These are phyloP conservation scores for Alternaria hordeiaustralica DNA, from an alignment of 2,329 filamentous ascomycete species.

Conservation along the genomic window DNA sequence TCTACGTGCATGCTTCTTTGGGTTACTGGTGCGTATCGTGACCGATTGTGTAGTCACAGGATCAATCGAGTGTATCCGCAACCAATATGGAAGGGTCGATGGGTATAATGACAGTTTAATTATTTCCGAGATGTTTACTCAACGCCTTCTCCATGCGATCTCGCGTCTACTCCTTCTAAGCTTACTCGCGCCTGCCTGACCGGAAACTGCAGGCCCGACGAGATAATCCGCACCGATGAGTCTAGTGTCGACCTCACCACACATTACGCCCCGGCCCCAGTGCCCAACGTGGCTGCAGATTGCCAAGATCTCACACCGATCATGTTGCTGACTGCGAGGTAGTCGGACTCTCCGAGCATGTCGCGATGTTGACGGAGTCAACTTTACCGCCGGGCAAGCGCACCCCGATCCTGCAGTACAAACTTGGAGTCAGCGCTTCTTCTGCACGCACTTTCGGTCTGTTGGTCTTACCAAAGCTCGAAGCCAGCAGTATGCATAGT, in stretches of 20 bases:
- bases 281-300: not conserved
- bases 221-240: conserved; percentile 2
- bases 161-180: not conserved
- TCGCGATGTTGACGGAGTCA: conserved; percentile 1
- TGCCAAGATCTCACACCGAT: conserved; percentile 22
- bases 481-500: conserved; percentile 15
- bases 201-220: not conserved
- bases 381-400: conserved; percentile 11
- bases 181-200: conserved; percentile 1
- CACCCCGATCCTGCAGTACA: conserved; percentile 16
- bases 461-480: conserved; percentile 14
- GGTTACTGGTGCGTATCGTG: not conserved
- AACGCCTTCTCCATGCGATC: not conserved
- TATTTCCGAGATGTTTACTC: not conserved
- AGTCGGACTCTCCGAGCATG: conserved; percentile 10
- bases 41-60: not conserved
- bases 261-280: not conserved
- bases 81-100: not conserved
- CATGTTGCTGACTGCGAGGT: conserved; percentile 7
- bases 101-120: not conserved
- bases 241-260: not conserved
- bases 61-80: not conserved
- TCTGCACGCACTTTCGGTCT: not conserved
- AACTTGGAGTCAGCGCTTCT: conserved; percentile 1
- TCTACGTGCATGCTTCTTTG: not conserved